Conservation (phyloP, 169 alveolate genomes). For the Eimeria necatrix region DNA sequence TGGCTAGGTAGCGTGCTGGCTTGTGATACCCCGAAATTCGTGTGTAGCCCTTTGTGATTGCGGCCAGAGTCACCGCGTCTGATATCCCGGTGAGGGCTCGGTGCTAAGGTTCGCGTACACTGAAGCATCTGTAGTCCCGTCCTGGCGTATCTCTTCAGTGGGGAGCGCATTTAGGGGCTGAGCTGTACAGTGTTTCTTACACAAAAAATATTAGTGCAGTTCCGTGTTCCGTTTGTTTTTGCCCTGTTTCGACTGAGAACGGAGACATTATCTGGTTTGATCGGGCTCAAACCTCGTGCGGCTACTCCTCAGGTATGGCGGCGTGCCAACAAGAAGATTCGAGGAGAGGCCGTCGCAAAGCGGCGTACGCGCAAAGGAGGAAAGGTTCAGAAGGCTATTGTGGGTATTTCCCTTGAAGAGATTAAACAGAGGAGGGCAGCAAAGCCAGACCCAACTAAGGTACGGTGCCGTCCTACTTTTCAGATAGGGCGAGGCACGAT, state of each 20-base stretch:
- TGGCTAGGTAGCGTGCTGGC: not conserved
- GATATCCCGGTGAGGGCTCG: constrained; percentile 56
- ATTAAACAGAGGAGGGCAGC: constrained; percentile 86
- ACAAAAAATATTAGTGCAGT: no score
- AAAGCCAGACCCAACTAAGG: constrained; percentile 80
- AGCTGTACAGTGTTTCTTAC: not conserved
- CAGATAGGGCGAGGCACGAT: not conserved
- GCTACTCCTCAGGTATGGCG: constrained; percentile 94
- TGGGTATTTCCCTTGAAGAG: constrained; percentile 97
- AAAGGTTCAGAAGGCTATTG: constrained; percentile 97
- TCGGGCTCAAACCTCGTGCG: not conserved
- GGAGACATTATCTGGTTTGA: not conserved
- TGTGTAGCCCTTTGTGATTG: not conserved
- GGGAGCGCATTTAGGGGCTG: constrained; percentile 14
- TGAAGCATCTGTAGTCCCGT: constrained; percentile 13
- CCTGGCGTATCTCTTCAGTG: not conserved
- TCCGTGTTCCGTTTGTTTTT: not conserved
- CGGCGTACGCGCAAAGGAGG: constrained; percentile 89
- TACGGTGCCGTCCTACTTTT: not conserved
- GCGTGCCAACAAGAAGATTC: constrained; percentile 96
- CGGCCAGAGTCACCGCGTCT: constrained; percentile 74
- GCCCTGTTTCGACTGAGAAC: not conserved
- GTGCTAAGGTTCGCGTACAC: constrained; percentile 71
- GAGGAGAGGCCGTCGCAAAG: constrained; percentile 83
- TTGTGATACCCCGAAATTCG: not conserved